Percentiles rank a stretch among this genome's conserved stretches.
These are phyloP conservation scores for Petasospora rhodanensis DNA, from an alignment of 1,139 yeast species.

Conservation along the genomic window DNA sequence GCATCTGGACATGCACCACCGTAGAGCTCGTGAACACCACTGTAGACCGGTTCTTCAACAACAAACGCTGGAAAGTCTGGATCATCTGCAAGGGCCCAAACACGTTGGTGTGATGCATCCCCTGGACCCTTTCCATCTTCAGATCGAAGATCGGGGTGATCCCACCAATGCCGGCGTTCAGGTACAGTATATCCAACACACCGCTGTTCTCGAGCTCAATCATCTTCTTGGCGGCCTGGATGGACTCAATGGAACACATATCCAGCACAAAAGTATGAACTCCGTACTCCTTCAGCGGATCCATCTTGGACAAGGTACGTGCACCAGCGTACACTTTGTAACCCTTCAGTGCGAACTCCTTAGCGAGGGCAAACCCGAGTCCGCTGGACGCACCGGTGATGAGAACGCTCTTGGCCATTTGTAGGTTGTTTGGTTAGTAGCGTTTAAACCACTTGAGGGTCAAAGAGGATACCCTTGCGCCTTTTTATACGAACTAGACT, in stretches of 20 bases:
- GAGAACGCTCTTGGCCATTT: conserved; percentile 14
- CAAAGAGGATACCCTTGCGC: no score
- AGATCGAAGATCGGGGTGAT: conserved; percentile 65
- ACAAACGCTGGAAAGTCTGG: conserved; percentile 49
- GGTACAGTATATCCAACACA: conserved; percentile 53
- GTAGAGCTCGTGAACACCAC: conserved; percentile 73
- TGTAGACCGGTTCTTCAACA: conserved; percentile 62
- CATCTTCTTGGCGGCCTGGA: conserved; percentile 41
- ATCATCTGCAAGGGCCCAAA: conserved; percentile 32
- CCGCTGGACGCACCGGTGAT: conserved; percentile 80
- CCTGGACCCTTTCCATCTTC: conserved; percentile 45
- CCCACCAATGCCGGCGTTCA: conserved; percentile 65
- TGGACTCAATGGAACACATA: conserved; percentile 47
- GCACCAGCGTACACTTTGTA: conserved; percentile 70
- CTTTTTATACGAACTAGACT: no score
- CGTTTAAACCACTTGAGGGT: no score
- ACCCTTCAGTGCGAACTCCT: conserved; percentile 58
- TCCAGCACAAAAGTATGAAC: conserved; percentile 39
- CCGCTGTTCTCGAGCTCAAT: conserved; percentile 33
- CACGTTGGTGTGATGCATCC: conserved; percentile 62
- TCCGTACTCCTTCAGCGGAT: conserved; percentile 38
- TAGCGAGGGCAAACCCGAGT: conserved; percentile 68
- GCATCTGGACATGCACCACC: conserved; percentile 58
- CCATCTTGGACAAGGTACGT: conserved; percentile 58
- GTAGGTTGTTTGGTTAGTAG: no score